Conservation (phyloP, 2,329 filamentous ascomycete species). For the Microsporum ferrugineum region DNA sequence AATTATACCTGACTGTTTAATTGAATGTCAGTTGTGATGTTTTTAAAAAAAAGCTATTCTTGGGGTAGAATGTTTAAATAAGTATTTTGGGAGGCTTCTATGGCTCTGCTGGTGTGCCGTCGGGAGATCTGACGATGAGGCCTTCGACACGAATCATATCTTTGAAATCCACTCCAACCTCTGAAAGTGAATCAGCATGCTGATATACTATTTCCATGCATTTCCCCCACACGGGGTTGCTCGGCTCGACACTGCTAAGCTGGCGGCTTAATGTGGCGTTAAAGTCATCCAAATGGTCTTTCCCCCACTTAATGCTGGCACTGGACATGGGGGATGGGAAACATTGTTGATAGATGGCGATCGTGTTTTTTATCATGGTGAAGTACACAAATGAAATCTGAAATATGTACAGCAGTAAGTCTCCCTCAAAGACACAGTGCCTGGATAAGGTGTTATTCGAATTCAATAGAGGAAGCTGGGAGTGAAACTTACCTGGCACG, state of each 20-base stretch:
- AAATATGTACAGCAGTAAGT: slow-evolving; percentile 86
- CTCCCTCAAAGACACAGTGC: slow-evolving; percentile 90
- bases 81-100: too few relatives aligned
- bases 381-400: slow-evolving; percentile 95
- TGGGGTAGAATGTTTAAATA: too few relatives aligned
- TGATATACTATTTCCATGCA: slow-evolving; percentile 73
- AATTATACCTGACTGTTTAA: neutral
- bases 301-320: slow-evolving; percentile 96
- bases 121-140: neutral
- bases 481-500: slow-evolving; percentile 54
- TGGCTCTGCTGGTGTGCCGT: neutral
- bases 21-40: neutral
- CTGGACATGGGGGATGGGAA: slow-evolving; percentile 83
- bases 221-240: slow-evolving; percentile 64
- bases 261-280: slow-evolving; percentile 73
- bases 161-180: slow-evolving; percentile 82
- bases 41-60: too few relatives aligned
- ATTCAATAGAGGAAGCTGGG: neutral
- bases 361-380: slow-evolving; percentile 83
- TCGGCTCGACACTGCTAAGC: slow-evolving; percentile 70
- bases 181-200: slow-evolving; percentile 66
- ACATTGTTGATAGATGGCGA: slow-evolving; percentile 74
- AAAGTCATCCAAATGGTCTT: slow-evolving; percentile 83
- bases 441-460: slow-evolving; percentile 33
- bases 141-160: slow-evolving; percentile 48